These are phyloP conservation scores for Mucor circinelloides DNA, from an alignment of 371 early-diverging fungal species.

Conservation along the genomic window DNA sequence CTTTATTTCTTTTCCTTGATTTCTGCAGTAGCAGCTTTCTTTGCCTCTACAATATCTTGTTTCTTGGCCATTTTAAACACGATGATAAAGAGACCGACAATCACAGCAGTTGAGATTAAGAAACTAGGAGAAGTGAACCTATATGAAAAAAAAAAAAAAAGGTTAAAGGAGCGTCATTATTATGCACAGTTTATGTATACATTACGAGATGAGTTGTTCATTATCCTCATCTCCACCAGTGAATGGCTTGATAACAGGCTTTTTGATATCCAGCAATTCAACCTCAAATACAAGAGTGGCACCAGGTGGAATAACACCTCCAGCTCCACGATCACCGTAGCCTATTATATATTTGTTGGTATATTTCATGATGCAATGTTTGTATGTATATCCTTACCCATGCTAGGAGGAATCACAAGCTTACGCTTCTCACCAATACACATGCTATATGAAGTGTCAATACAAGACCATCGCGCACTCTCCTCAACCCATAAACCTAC, in stretches of 20 bases:
- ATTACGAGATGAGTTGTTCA: conserved; percentile 12
- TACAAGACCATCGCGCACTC: not conserved
- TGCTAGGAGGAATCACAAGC: conserved; percentile 75
- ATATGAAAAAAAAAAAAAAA: not conserved
- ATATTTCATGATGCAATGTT: not conserved
- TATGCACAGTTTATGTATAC: not conserved
- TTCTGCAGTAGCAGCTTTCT: conserved; percentile 1
- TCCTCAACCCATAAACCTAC: conserved; percentile 23
- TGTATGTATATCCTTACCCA: conserved; percentile 44
- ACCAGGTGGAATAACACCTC: conserved; percentile 58
- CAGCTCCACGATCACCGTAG: conserved; percentile 64
- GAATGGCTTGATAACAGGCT: not conserved
- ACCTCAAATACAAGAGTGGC: conserved; percentile 72
- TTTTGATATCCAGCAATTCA: conserved; percentile 62
- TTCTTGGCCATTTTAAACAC: conserved; percentile 23
- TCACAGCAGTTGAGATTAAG: conserved; percentile 23
- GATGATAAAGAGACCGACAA: conserved; percentile 23
- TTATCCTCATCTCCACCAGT: not conserved
- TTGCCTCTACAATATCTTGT: conserved; percentile 16
- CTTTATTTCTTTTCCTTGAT: conserved; percentile 16
- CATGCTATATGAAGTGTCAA: conserved; percentile 60
- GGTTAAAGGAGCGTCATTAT: not conserved
- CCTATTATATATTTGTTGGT: conserved; percentile 12
- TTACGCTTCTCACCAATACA: conserved; percentile 85
- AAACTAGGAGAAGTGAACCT: conserved; percentile 31